Percentiles rank a stretch among this genome's conserved stretches.
These are phyloP conservation scores for Fraxinus paxiana DNA, from an alignment of 305 asterid genomes.

Conservation along the genomic window DNA sequence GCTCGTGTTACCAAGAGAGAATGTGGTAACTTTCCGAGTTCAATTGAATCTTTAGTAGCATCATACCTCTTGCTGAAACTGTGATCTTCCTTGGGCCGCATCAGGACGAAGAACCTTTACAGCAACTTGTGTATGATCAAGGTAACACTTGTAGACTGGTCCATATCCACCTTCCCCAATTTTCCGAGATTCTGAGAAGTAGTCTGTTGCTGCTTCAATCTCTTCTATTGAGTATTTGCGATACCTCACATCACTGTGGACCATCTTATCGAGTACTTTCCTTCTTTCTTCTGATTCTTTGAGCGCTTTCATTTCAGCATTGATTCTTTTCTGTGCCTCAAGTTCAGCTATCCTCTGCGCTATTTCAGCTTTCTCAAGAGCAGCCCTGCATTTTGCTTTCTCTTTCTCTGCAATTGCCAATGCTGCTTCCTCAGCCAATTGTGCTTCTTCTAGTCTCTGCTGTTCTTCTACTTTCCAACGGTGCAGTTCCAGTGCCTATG, in stretches of 20 bases:
- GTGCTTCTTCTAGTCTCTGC: slow-evolving; percentile 5
- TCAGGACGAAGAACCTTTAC: slow-evolving; percentile 22
- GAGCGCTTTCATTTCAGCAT: slow-evolving; percentile 15
- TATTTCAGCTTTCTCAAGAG: slow-evolving; percentile 15
- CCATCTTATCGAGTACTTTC: background rate
- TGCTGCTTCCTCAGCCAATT: slow-evolving; percentile 18
- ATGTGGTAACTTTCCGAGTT: background rate
- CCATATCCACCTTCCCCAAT: slow-evolving; percentile 21
- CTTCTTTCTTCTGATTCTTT: slow-evolving; percentile 17
- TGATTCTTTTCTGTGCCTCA: slow-evolving; percentile 9
- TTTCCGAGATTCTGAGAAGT: slow-evolving; percentile 12
- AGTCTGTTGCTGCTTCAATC: slow-evolving; percentile 14
- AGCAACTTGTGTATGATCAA: slow-evolving; percentile 13
- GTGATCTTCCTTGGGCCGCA: slow-evolving; percentile 20
- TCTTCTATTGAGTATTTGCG: slow-evolving; percentile 17
- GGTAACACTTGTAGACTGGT: slow-evolving; percentile 16
- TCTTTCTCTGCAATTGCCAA: slow-evolving; percentile 16
- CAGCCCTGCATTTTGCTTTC: slow-evolving; percentile 14
- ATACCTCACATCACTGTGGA: background rate
- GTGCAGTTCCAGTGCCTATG: slow-evolving; percentile 13
- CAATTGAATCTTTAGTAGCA: background rate
- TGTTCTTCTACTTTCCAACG: slow-evolving; percentile 16
- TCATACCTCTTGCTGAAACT: slow-evolving; percentile 18
- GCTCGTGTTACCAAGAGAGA: background rate
- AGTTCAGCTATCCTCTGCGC: slow-evolving; percentile 19